Evolutionary conservation across 768 basidiomycete species (phyloP).

Genomic region (Pleurotus platypus): DNA sequence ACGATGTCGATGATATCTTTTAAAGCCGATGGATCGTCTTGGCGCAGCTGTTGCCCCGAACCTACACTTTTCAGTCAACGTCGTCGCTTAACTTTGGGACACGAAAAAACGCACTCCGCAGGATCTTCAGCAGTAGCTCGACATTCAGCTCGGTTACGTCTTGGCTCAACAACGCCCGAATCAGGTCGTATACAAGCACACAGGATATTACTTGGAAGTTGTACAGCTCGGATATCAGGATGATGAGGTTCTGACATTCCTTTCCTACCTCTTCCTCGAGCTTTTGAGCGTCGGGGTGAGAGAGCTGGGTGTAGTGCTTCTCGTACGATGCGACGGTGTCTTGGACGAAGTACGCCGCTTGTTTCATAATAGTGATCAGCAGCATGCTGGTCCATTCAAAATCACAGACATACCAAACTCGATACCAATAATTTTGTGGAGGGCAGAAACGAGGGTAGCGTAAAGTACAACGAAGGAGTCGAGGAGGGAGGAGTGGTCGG

Average conservation of each 20-base stretch:
- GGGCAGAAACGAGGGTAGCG: conserved; percentile 76
- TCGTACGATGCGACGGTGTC: conserved; percentile 67
- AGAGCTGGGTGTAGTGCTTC: conserved; percentile 33
- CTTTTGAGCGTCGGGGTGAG: conserved; percentile 12
- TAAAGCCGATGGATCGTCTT: conserved; percentile 88
- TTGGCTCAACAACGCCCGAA: conserved; percentile 65
- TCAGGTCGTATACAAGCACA: conserved; percentile 85
- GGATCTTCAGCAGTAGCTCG: conserved; percentile 82
- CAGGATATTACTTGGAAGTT: conserved; percentile 94
- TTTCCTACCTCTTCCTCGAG: conserved; percentile 57
- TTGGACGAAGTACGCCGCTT: conserved; percentile 85
- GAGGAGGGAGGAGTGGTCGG: conserved; percentile 74
- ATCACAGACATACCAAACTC: conserved; percentile 70
- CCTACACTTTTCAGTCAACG: conserved; percentile 41
- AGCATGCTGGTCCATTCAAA: not conserved
- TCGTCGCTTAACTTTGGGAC: too few relatives aligned
- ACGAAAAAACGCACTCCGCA: conserved; percentile 65
- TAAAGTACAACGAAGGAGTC: conserved; percentile 90
- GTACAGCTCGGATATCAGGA: conserved; percentile 88
- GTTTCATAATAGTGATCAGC: not conserved
- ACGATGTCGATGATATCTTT: conserved; percentile 89
- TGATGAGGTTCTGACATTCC: conserved; percentile 84
- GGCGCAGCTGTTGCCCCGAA: conserved; percentile 87
- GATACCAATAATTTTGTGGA: conserved; percentile 79
- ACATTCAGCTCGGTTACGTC: conserved; percentile 76